phyloP scores from a whole-genome alignment of 1,284 basidiomycete species.

The Calocybe gambosa region DNA sequence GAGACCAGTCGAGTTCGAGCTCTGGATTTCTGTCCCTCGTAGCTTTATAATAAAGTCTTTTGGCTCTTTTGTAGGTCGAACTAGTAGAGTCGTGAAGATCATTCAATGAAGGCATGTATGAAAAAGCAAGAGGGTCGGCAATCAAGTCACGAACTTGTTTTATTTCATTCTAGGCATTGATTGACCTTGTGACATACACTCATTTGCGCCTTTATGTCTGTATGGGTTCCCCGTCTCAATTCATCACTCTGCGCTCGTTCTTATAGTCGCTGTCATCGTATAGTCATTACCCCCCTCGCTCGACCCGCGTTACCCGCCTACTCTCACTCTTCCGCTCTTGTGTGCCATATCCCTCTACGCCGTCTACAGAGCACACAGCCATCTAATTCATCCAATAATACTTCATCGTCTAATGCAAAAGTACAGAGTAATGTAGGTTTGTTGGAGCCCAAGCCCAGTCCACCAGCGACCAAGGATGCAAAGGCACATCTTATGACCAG shows the following conservation, averaged over 20 bases:
- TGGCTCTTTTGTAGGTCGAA: conserved; percentile 60
- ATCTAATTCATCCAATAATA: conserved; percentile 24
- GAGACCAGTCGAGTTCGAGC: conserved; percentile 51
- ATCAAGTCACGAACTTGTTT: conserved; percentile 9
- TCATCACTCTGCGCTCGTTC: conserved; percentile 39
- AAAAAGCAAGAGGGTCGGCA: conserved; percentile 16
- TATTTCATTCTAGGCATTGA: too few species aligned
- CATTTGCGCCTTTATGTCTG: conserved; percentile 47
- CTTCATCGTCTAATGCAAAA: conserved; percentile 21
- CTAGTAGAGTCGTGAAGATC: conserved; percentile 26
- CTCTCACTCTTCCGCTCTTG: conserved; percentile 13
- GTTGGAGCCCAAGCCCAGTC: conserved; percentile 40
- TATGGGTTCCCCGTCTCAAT: conserved; percentile 56
- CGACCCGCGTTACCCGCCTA: conserved; percentile 15
- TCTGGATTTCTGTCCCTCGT: conserved; percentile 45
- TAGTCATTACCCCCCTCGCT: conserved; percentile 2
- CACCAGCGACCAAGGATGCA: conserved; percentile 45
- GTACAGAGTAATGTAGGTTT: conserved; percentile 19
- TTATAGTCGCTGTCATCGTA: conserved; percentile 27
- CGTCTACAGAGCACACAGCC: conserved; percentile 13
- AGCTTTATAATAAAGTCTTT: conserved; percentile 49
- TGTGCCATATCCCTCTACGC: conserved; percentile 14
- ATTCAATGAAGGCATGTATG: conserved; percentile 14
- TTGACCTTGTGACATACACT: too few species aligned
- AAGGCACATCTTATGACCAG: conserved; percentile 52